Conservation (phyloP, 2,329 filamentous ascomycete genomes). For the Sphaceloma murrayae region DNA sequence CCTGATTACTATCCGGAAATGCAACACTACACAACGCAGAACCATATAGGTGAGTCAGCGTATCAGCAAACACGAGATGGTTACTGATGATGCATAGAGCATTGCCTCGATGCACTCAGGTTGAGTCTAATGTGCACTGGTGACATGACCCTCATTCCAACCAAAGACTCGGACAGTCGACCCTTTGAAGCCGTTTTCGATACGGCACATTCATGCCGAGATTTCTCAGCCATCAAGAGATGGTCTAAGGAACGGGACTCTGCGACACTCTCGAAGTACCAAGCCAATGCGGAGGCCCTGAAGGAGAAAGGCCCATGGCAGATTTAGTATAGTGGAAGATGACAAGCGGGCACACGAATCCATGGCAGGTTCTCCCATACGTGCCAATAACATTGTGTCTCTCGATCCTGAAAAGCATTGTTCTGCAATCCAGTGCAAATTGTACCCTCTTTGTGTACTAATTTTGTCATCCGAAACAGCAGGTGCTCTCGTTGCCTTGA, state of each 20-base stretch:
- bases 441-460: too few relatives aligned
- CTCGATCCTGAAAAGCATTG: too few relatives aligned
- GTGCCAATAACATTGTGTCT: too few relatives aligned
- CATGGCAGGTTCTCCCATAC: too few relatives aligned
- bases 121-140: slow-evolving; percentile 3
- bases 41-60: neutral
- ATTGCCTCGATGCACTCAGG: neutral
- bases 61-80: too few relatives aligned
- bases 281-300: slow-evolving; percentile 1
- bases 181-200: slow-evolving; percentile 4
- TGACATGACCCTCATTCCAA: slow-evolving; percentile 5
- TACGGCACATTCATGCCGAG: slow-evolving; percentile 5
- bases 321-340: neutral
- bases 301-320: neutral
- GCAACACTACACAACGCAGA: neutral
- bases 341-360: too few relatives aligned
- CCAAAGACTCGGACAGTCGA: slow-evolving; percentile 5
- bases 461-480: too few relatives aligned
- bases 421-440: too few relatives aligned
- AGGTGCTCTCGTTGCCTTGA: too few relatives aligned
- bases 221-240: neutral
- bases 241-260: neutral
- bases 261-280: neutral
- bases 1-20: slow-evolving; percentile 7
- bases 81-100: too few relatives aligned